A percentile compares a stretch with the other conserved stretches of the same genome.
Conservation (phyloP, 495 filamentous ascomycete genomes). For the Lasiosphaeria hispida region DNA sequence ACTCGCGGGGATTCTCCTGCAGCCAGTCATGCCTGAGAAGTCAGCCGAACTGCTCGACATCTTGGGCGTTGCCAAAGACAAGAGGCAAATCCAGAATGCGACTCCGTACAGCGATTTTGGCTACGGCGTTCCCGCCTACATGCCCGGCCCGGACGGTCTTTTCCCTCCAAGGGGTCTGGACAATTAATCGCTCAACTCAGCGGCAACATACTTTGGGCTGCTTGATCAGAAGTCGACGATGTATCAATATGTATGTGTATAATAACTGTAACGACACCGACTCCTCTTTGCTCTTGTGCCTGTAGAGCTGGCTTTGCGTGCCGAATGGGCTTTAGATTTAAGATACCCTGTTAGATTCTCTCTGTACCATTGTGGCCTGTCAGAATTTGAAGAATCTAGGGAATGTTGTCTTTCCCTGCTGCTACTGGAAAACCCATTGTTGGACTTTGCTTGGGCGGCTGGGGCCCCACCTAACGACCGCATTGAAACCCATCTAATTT, state of each 20-base stretch:
- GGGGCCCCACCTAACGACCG: too few species aligned
- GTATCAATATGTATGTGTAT: conserved; percentile 10
- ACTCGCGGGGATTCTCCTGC: conserved; percentile 77
- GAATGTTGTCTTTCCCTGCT: too few species aligned
- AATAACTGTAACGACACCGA: background rate
- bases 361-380: too few species aligned
- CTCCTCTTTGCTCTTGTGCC: background rate
- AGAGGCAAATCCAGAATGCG: conserved; percentile 57
- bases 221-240: background rate
- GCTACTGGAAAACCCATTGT: too few species aligned
- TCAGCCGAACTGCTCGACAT: conserved; percentile 69
- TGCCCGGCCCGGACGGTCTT: conserved; percentile 40
- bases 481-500: too few species aligned
- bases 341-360: conserved; percentile 11
- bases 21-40: conserved; percentile 89
- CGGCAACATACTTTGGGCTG: background rate
- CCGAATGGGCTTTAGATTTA: background rate
- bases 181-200: background rate
- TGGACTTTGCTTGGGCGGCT: too few species aligned
- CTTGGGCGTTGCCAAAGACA: conserved; percentile 65
- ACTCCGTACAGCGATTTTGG: conserved; percentile 56
- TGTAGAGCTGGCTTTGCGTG: background rate
- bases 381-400: too few species aligned
- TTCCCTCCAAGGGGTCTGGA: conserved; percentile 39
- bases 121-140: conserved; percentile 61